phyloP scores from a whole-genome alignment of 257 asterid genomes.

The Capsicum chinense region DNA sequence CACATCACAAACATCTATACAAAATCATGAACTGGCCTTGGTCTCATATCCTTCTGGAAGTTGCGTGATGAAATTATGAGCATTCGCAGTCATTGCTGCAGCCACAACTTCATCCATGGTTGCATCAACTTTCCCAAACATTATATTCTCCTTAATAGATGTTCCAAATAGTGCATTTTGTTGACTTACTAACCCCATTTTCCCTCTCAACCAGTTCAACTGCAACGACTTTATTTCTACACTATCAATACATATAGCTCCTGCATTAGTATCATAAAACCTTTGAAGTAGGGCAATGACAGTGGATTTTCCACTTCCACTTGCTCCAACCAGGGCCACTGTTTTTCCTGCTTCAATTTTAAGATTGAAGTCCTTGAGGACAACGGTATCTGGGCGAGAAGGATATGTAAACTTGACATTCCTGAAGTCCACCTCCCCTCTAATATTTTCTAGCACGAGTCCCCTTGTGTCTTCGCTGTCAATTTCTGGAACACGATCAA shows the following conservation, averaged over 20 bases:
- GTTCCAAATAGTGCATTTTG: slow-evolving; percentile 90
- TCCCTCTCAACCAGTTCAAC: slow-evolving; percentile 76
- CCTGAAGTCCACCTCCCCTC: slow-evolving; percentile 69
- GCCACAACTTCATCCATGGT: slow-evolving; percentile 73
- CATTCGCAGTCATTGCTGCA: slow-evolving; percentile 88
- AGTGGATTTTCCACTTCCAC: slow-evolving; percentile 93
- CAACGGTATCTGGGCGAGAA: slow-evolving; percentile 61
- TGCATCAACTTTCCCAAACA: slow-evolving; percentile 76
- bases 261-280: slow-evolving; percentile 67
- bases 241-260: slow-evolving; percentile 65
- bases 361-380: slow-evolving; percentile 69
- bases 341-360: slow-evolving; percentile 75
- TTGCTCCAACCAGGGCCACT: slow-evolving; percentile 85
- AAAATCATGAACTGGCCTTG: slow-evolving; percentile 50
- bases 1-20: not conserved
- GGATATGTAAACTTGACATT: slow-evolving; percentile 66
- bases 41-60: slow-evolving; percentile 86
- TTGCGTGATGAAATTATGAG: slow-evolving; percentile 75
- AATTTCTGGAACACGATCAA: slow-evolving; percentile 70
- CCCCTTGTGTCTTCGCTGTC: slow-evolving; percentile 62
- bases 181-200: slow-evolving; percentile 91
- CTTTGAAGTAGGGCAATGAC: slow-evolving; percentile 71
- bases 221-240: slow-evolving; percentile 59
- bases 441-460: slow-evolving; percentile 43
- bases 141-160: slow-evolving; percentile 66